Percentiles rank a stretch among this genome's conserved stretches.
phyloP scores from a whole-genome alignment of 2,329 filamentous ascomycete species.

The Fusarium nelsonii region DNA sequence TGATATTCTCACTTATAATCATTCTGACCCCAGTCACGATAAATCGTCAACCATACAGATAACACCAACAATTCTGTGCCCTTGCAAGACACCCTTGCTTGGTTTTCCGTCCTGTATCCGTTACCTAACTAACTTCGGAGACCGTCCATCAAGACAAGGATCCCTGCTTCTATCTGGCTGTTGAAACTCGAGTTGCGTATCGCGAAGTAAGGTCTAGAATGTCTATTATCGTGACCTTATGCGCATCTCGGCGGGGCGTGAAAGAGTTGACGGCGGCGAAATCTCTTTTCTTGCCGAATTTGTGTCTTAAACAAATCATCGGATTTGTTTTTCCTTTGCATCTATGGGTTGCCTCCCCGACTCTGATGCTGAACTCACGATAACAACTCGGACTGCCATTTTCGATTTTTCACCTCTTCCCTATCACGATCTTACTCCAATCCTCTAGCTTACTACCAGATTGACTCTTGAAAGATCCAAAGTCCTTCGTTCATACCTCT shows the following conservation, averaged over 20 bases:
- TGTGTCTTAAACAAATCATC: conserved; percentile 32
- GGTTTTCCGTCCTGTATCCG: conserved; percentile 15
- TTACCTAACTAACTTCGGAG: conserved; percentile 26
- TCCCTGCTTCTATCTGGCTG: conserved; percentile 30
- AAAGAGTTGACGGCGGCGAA: conserved; percentile 28
- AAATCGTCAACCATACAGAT: background rate
- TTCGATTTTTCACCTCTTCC: conserved; percentile 10
- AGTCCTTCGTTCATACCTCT: background rate
- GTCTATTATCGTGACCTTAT: conserved; percentile 34
- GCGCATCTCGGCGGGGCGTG: conserved; percentile 12
- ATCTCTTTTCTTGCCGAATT: conserved; percentile 21
- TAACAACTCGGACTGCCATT: conserved; percentile 44
- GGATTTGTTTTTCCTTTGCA: conserved; percentile 13
- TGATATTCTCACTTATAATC: conserved; percentile 13
- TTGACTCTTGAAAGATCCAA: background rate
- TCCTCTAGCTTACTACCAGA: conserved; percentile 23
- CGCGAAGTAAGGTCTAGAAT: conserved; percentile 15
- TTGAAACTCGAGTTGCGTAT: conserved; percentile 24
- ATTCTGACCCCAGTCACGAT: background rate
- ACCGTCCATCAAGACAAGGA: conserved; percentile 28
- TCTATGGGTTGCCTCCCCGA: conserved; percentile 40
- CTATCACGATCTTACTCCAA: conserved; percentile 6
- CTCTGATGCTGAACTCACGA: conserved; percentile 33
- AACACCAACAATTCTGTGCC: background rate
- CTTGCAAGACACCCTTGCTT: background rate